Percentiles rank a stretch among this genome's conserved stretches.
phyloP scores from a whole-genome alignment of 805 yeast species.

The Candida ascalaphidarum region DNA sequence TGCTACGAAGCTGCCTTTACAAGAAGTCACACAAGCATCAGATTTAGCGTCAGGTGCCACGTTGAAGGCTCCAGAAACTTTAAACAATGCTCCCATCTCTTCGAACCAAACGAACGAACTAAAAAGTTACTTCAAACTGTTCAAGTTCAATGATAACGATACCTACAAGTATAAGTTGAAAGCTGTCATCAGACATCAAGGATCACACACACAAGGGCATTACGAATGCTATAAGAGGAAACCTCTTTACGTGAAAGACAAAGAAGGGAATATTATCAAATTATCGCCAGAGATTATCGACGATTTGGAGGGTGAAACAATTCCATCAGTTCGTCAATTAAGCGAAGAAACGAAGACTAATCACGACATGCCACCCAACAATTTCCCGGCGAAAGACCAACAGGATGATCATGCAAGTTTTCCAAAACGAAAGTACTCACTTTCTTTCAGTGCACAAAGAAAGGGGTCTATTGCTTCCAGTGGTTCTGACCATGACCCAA shows the following conservation, averaged over 20 bases:
- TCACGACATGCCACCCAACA: too few relatives aligned
- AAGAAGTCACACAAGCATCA: conserved; percentile 3
- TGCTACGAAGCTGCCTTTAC: conserved; percentile 3
- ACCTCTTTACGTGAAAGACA: conserved; percentile 46
- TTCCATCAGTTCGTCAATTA: conserved; percentile 1
- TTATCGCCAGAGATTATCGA: conserved; percentile 32
- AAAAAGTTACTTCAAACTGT: conserved; percentile 25
- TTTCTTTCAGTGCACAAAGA: too few relatives aligned
- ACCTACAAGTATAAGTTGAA: conserved; percentile 47
- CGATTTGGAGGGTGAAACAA: conserved; percentile 9
- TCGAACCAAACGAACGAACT: conserved; percentile 28
- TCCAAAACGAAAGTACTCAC: too few relatives aligned
- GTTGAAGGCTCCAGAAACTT: conserved; percentile 13
- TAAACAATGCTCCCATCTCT: conserved; percentile 29
- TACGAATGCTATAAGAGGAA: conserved; percentile 82
- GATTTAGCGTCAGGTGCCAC: conserved; percentile 3
- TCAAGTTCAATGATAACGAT: conserved; percentile 33
- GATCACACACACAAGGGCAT: conserved; percentile 84
- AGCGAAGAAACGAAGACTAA: not conserved
- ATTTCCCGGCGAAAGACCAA: too few relatives aligned
- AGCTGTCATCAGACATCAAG: conserved; percentile 78
- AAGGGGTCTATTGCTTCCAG: not conserved
- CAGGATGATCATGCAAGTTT: too few relatives aligned
- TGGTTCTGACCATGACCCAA: not conserved
- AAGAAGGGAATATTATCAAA: conserved; percentile 31